These are phyloP conservation scores for Auxenochlorella pyrenoidosa DNA, from an alignment of 139 green algal species.

Conservation along the genomic window DNA sequence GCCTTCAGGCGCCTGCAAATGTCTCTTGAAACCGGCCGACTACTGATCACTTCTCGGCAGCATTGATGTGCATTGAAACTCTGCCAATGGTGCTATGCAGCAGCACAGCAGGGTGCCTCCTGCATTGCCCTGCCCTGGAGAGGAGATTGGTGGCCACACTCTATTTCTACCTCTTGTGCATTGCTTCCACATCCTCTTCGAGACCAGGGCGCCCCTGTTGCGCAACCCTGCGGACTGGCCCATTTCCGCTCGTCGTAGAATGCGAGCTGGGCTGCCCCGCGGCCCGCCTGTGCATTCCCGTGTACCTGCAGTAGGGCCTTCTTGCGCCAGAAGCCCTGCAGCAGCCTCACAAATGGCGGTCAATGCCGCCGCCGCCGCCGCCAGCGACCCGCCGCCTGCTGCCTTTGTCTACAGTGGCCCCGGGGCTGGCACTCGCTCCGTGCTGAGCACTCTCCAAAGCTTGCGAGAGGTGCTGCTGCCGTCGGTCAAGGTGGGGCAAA, in stretches of 20 bases:
- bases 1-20: too few relatives aligned
- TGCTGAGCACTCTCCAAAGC: slow-evolving; percentile 38
- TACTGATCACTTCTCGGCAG: background rate
- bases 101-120: background rate
- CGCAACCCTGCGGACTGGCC: too few relatives aligned
- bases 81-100: background rate
- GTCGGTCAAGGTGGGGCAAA: background rate
- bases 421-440: slow-evolving; percentile 62
- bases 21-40: too few relatives aligned
- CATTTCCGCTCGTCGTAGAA: too few relatives aligned
- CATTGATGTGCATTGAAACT: background rate
- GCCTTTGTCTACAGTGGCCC: slow-evolving; percentile 61
- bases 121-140: too few relatives aligned
- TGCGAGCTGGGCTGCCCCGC: too few relatives aligned
- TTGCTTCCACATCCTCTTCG: too few relatives aligned
- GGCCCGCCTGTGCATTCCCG: too few relatives aligned
- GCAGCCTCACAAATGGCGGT: background rate
- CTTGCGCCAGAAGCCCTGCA: background rate
- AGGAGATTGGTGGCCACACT: too few relatives aligned
- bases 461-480: slow-evolving; percentile 44
- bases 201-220: too few relatives aligned
- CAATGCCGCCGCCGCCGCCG: background rate
- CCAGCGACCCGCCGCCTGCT: background rate
- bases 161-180: too few relatives aligned
- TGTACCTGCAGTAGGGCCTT: too few relatives aligned